Evolutionary conservation across 192 early-diverging fungal genomes (phyloP).

Genomic region (Podila clonocystis): DNA sequence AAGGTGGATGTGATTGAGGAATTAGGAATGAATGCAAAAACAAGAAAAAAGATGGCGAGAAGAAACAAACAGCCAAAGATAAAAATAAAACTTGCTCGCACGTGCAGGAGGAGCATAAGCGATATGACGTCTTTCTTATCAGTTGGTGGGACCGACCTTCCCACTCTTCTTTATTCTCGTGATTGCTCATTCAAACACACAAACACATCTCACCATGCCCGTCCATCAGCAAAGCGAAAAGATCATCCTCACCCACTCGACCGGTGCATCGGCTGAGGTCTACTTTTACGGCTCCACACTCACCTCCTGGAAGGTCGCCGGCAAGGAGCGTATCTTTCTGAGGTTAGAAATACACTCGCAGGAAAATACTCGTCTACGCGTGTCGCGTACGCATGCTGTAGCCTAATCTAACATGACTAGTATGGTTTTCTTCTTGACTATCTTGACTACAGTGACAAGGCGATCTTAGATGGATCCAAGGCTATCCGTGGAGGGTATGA

Average conservation of each 20-base stretch:
- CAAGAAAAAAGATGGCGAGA: not conserved
- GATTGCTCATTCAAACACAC: not conserved
- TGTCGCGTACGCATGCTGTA: not conserved
- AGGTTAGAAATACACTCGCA: constrained; percentile 54
- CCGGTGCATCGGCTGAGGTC: constrained; percentile 35
- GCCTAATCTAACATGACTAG: not conserved
- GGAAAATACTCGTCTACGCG: not conserved
- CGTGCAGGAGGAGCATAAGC: not conserved
- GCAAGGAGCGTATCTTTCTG: constrained; percentile 86
- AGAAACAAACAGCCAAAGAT: not conserved
- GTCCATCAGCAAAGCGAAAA: constrained; percentile 36
- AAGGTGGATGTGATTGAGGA: not conserved
- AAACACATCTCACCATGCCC: constrained; percentile 23
- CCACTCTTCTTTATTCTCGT: no score
- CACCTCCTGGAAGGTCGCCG: constrained; percentile 85
- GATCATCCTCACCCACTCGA: constrained; percentile 28
- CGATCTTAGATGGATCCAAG: constrained; percentile 89
- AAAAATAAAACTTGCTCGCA: no score
- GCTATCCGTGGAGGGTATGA: constrained; percentile 86
- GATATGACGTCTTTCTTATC: no score
- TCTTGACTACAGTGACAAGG: constrained; percentile 64
- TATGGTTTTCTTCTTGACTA: not conserved
- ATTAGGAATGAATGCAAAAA: not conserved
- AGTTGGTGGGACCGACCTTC: no score
- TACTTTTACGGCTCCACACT: constrained; percentile 83